Base-by-base conservation (phyloP, 345 rosid genomes). In the Lumnitzera littorea region DNA sequence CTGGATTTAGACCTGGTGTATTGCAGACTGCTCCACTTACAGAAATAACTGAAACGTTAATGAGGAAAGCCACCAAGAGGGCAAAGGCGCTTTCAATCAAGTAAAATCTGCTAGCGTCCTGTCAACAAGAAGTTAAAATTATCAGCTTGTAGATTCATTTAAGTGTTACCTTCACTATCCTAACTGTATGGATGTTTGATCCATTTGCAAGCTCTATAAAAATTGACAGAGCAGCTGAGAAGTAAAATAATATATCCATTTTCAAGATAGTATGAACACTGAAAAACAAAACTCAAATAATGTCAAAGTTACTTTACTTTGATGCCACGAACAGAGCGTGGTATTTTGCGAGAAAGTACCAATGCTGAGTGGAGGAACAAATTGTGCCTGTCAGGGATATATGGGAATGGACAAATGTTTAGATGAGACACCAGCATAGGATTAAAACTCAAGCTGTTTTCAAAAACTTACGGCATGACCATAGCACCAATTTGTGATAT, bases 31-130 rank as follows among this genome's bases (percentile, higher is more conserved):
- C 53, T 23, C 81, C 89, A 1, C 86, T 68, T 0, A 81, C 89
- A 0, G 82, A 77, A 9, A 79, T 24, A 17, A 84, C 72, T 0
- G 86, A 70, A 0, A 84, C 62, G 43, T 84, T 84, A 50, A 84
- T 84, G 24, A 84, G 41, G 56, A 84, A 73, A 13, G 89, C 89
- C 5, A 84, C 69, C 0, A 81, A 52, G 67, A 84, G 55, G 1
- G 89, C 89, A n/a, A 81, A 60, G 29, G 80, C 89, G 12, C 84
- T 81, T 68, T 84, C 89, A 12, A 75, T 67, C 3, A 84, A 73
- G 60, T 79, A 84, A 65, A 57, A 84, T 20, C 81, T 61, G 51
- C 89, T 79, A 1, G 84, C 86, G 41, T 58, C 80, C 86, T 84
- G 74, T 6, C 55, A 4, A 15, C 11, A 36, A 36, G 20, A 20